Conservation (phyloP, 179 eudicot genomes). For the Silene vulgaris region DNA sequence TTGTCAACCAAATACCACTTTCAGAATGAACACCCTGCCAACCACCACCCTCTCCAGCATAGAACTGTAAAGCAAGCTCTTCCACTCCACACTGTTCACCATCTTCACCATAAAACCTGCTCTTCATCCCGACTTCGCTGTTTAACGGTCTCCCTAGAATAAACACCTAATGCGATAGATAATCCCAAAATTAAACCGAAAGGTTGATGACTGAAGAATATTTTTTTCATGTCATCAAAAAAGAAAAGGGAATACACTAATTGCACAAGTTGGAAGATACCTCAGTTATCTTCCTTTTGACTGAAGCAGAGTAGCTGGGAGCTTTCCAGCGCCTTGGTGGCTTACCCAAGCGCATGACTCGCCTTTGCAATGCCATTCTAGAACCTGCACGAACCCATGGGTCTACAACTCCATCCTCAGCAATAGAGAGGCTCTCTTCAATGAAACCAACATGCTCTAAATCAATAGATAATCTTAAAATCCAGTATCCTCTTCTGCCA, state of each 20-base stretch:
- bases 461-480: constrained; percentile 77
- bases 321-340: constrained; percentile 96
- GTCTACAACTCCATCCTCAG: constrained; percentile 72
- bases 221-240: not conserved
- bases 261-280: constrained; percentile 28
- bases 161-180: constrained; percentile 44
- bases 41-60: constrained; percentile 87
- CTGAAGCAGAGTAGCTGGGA: constrained; percentile 63
- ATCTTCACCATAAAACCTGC: constrained; percentile 83
- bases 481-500: constrained; percentile 96
- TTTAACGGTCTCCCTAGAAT: constrained; percentile 82
- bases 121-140: constrained; percentile 59
- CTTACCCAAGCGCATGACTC: constrained; percentile 75
- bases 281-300: constrained; percentile 77
- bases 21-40: constrained; percentile 96
- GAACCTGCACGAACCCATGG: constrained; percentile 95
- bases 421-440: constrained; percentile 76
- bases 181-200: constrained; percentile 9
- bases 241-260: not conserved
- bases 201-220: not conserved
- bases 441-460: constrained; percentile 69
- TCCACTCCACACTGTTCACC: constrained; percentile 95
- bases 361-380: constrained; percentile 74
- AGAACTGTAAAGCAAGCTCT: constrained; percentile 80
- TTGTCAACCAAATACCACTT: constrained; percentile 91